Conservation (phyloP, 1,284 basidiomycete genomes). For the Ceratobasidium sp. region DNA sequence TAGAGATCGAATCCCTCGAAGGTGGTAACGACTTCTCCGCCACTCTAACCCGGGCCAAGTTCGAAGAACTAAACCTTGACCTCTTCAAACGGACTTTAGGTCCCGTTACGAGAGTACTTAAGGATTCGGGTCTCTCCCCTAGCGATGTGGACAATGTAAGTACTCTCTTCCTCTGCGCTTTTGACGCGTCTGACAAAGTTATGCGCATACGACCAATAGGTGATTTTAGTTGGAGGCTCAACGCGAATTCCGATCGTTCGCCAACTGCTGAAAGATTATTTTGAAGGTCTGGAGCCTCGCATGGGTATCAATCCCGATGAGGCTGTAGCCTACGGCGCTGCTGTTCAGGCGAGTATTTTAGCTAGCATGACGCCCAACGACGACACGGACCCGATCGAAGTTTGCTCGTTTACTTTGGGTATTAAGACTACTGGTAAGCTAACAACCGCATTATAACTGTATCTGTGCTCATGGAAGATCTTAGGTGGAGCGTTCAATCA, state of each 20-base stretch:
- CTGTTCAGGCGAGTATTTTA: slow-evolving; percentile 78
- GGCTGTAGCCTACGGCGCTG: slow-evolving; percentile 99
- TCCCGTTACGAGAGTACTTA: slow-evolving; percentile 72
- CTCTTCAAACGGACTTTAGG: slow-evolving; percentile 73
- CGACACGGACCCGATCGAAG: too few relatives aligned
- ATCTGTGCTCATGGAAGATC: too few relatives aligned
- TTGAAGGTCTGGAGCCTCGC: slow-evolving; percentile 94
- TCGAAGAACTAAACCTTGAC: slow-evolving; percentile 73
- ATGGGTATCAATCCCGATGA: slow-evolving; percentile 99
- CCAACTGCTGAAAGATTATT: slow-evolving; percentile 97
- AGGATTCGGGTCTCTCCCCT: slow-evolving; percentile 72
- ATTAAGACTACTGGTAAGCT: slow-evolving; percentile 68
- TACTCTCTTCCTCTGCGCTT: slow-evolving; percentile 58
- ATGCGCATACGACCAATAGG: slow-evolving; percentile 61
- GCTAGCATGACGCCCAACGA: too few relatives aligned
- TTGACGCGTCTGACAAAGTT: slow-evolving; percentile 58
- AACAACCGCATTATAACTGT: too few relatives aligned
- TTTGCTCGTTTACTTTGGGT: slow-evolving; percentile 72
- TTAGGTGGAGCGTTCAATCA: slow-evolving; percentile 71
- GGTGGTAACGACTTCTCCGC: slow-evolving; percentile 70
- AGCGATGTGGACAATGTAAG: slow-evolving; percentile 71
- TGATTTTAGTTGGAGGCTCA: slow-evolving; percentile 79
- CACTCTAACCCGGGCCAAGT: slow-evolving; percentile 70
- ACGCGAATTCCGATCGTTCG: slow-evolving; percentile 99
- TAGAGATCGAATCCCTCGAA: slow-evolving; percentile 72